Evolutionary conservation across 768 basidiomycete species (phyloP).

Genomic region (Tylopilus plumbeoviolaceoides): DNA sequence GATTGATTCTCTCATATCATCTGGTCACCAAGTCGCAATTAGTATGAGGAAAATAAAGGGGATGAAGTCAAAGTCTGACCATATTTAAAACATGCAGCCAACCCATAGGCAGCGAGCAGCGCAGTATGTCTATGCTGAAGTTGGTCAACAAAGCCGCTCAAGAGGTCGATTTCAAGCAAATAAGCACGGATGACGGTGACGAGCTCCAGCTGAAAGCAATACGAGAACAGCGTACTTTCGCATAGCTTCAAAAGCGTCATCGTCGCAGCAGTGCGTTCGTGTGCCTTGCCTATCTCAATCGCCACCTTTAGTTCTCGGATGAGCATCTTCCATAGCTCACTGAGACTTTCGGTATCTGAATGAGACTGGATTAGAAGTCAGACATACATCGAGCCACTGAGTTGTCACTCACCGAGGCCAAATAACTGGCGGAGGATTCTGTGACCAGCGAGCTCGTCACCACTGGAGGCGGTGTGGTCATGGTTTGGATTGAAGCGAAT

Average conservation of each 20-base stretch:
- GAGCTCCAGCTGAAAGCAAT: not conserved
- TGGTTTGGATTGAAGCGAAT: not conserved
- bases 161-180: conserved; percentile 3
- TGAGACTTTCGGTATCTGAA: not conserved
- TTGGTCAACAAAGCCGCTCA: conserved; percentile 9
- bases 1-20: conserved; percentile 1
- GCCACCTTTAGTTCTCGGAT: not conserved
- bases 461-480: too few species aligned
- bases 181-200: not conserved
- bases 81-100: not conserved
- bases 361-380: too few species aligned
- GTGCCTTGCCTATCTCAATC: not conserved
- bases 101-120: conserved; percentile 18
- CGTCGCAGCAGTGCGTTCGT: not conserved
- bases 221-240: too few species aligned
- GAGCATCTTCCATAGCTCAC: not conserved
- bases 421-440: not conserved
- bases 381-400: not conserved
- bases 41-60: not conserved
- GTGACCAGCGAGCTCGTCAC: not conserved
- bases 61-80: too few species aligned
- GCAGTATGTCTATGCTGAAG: conserved; percentile 7
- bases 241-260: not conserved
- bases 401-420: not conserved
- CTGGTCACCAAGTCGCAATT: not conserved